Evolutionary conservation across 2,329 filamentous ascomycete species (phyloP), one percentile per base, ranked within the genome.

Genomic region (Onygenales sp.): DNA sequence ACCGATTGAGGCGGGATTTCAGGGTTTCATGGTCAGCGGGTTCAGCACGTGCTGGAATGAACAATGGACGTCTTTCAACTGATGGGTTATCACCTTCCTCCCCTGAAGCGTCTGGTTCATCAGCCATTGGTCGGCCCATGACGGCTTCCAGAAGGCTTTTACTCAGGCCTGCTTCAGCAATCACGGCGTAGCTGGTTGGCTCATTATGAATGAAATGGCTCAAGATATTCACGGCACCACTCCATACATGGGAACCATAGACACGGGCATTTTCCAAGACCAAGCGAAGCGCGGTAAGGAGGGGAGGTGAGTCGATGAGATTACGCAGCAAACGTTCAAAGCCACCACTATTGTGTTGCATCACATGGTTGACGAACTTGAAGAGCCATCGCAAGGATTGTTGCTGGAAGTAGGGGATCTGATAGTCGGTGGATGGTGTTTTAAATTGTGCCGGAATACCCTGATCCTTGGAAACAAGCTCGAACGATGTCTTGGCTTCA

Each of bases 191-290:
- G 68, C 93, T 98, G 0, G 93, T 98, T 0, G 93, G 93, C 64
- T 98, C 93, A 65, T 97, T 96, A 71, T 99, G 94, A 62, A 99
- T 95, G 69, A 98, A 98, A 62, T 89, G 92, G 65, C 88, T 93
- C 49, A 98, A 76, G 53, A 96, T 92, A 52, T 86, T 91, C 57
- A 95, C 88, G 6, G 90, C 87, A 66, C 91, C 91, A 48, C 90
- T 95, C 93, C 93, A 99, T 4, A 97, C 89, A 55, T 93, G 86
- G 2, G 92, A 93, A 10, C 93, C 93, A 66, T 91, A 99, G 39
- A 84, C 77, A 51, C 77, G 77, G 39, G 87, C 85, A 62, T 95
- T 86, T 58, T 86, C 83, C 58, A 96, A 86, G 45, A 98, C 88
- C 39, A 84, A 79, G 52, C 88, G 84, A 49, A 99, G 77, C 54